Conservation (phyloP, 2,329 filamentous ascomycete species). For the Exophiala xenobiotica region DNA sequence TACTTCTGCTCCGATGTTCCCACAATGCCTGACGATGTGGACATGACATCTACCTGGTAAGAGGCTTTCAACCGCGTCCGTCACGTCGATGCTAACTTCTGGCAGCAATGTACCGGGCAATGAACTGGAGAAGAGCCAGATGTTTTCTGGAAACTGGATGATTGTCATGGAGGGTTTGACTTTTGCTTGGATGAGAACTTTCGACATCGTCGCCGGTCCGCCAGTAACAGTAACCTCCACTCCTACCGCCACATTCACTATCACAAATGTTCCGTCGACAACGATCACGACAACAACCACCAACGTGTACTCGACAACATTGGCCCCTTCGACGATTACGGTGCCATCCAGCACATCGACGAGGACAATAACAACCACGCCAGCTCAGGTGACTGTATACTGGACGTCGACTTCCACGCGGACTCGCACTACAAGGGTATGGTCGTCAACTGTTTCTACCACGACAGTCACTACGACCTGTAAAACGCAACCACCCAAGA, state of each 20-base stretch:
- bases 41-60: conserved; percentile 28
- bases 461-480: conserved; percentile 22
- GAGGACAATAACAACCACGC: conserved; percentile 20
- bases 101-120: conserved; percentile 26
- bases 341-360: conserved; percentile 21
- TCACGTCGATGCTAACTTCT: conserved; percentile 2
- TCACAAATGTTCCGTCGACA: conserved; percentile 19
- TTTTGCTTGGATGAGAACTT: conserved; percentile 27
- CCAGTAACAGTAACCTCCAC: conserved; percentile 21
- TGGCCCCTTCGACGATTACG: conserved; percentile 21
- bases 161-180: conserved; percentile 28
- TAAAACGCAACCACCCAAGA: conserved; percentile 15
- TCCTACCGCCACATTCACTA: conserved; percentile 24
- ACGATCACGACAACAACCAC: conserved; percentile 23
- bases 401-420: conserved; percentile 20
- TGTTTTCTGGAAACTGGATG: conserved; percentile 28
- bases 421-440: conserved; percentile 18
- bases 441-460: conserved; percentile 16
- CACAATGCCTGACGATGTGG: conserved; percentile 20
- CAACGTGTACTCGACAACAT: conserved; percentile 15
- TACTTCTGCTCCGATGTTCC: conserved; percentile 29
- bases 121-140: conserved; percentile 22
- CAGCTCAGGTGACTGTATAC: conserved; percentile 20
- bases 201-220: conserved; percentile 26
- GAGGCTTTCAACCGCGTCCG: not conserved